Evolutionary conservation across 2,329 filamentous ascomycete species (phyloP).

Genomic region (Pleurostoma richardsiae): DNA sequence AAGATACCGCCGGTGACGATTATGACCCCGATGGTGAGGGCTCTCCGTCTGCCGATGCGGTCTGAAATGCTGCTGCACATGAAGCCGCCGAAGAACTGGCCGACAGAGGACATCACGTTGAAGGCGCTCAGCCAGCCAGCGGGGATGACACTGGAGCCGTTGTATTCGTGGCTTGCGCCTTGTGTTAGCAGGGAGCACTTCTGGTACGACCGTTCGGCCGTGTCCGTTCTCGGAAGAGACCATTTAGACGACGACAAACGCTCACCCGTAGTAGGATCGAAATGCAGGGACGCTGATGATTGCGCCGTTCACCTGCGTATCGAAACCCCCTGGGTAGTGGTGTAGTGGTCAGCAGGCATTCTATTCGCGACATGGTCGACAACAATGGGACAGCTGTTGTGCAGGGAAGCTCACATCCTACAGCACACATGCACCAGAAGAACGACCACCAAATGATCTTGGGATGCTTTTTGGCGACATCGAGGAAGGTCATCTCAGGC

Average conservation of each 20-base stretch:
- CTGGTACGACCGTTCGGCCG: too few species aligned
- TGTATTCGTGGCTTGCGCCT: constrained; percentile 16
- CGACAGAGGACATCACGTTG: constrained; percentile 33
- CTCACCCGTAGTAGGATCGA: constrained; percentile 28
- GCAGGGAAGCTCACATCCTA: constrained; percentile 20
- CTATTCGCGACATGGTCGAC: too few species aligned
- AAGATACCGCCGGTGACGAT: constrained; percentile 24
- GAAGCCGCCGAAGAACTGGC: constrained; percentile 43
- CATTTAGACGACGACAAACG: not conserved
- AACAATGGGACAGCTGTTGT: too few species aligned
- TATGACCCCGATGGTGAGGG: constrained; percentile 20
- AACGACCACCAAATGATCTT: constrained; percentile 32
- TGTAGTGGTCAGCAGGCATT: not conserved
- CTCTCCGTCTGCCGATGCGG: constrained; percentile 29
- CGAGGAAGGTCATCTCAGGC: constrained; percentile 27
- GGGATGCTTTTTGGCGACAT: constrained; percentile 24
- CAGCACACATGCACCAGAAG: constrained; percentile 32
- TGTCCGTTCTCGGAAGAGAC: too few species aligned
- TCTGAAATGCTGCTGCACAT: constrained; percentile 35
- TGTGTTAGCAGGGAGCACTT: not conserved
- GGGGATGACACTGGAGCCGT: constrained; percentile 32
- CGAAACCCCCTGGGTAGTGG: constrained; percentile 29
- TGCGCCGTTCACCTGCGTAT: constrained; percentile 36
- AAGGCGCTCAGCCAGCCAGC: constrained; percentile 46
- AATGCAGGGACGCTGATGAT: constrained; percentile 34